A percentile compares a stretch with the other conserved stretches of the same genome.
phyloP scores from a whole-genome alignment of 495 filamentous ascomycete species.

The Penicillium manginii region DNA sequence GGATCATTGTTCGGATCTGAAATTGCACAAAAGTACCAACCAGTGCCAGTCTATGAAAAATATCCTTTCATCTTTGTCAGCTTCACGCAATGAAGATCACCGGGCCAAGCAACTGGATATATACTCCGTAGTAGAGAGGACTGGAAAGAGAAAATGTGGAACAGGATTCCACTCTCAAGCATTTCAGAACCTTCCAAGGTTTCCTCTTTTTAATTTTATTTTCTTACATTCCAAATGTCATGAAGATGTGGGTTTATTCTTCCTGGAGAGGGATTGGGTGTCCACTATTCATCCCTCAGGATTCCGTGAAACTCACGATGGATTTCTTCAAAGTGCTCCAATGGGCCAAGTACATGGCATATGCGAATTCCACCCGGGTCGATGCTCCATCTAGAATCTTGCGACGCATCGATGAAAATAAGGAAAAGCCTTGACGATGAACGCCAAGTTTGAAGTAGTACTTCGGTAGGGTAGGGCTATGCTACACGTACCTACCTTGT shows the following conservation, averaged over 20 bases:
- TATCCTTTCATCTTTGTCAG: neutral
- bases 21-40: neutral
- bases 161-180: slow-evolving; percentile 17
- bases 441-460: too few relatives aligned
- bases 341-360: slow-evolving; percentile 8
- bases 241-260: slow-evolving; percentile 14
- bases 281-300: slow-evolving; percentile 18
- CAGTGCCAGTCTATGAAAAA: neutral
- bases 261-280: slow-evolving; percentile 5
- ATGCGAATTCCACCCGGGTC: neutral
- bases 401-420: neutral
- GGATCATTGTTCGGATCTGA: neutral
- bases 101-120: neutral
- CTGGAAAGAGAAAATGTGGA: slow-evolving; percentile 11
- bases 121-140: too few relatives aligned
- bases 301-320: slow-evolving; percentile 11
- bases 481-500: neutral
- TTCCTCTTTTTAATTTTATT: neutral
- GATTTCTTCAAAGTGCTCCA: slow-evolving; percentile 6
- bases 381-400: slow-evolving; percentile 12
- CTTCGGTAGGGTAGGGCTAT: neutral
- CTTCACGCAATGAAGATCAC: neutral
- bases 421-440: too few relatives aligned
- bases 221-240: neutral
- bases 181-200: neutral